A percentile compares a stretch with the other conserved stretches of the same genome.
Conservation (phyloP, 768 basidiomycete genomes). For the Paxillus ammoniavirescens region DNA sequence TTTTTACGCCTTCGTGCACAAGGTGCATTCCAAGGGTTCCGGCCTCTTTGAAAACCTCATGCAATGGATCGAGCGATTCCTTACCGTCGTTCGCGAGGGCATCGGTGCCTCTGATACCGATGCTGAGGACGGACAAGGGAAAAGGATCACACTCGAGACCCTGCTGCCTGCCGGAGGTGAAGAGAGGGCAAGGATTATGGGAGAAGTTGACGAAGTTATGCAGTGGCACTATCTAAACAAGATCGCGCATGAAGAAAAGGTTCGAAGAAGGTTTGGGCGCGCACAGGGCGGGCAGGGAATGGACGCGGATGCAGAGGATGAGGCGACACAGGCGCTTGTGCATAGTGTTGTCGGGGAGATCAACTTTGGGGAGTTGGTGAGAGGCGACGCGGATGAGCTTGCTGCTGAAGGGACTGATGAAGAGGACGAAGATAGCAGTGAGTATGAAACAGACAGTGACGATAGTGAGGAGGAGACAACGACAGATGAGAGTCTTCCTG, state of each 20-base stretch:
- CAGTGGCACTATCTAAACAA: constrained; percentile 95
- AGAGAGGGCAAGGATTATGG: constrained; percentile 73
- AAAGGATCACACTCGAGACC: constrained; percentile 76
- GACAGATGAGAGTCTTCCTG: constrained; percentile 10
- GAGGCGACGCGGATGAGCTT: constrained; percentile 77
- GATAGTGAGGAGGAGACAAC: constrained; percentile 9
- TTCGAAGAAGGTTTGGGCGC: constrained; percentile 80
- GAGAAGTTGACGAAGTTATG: constrained; percentile 87
- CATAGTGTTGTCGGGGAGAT: constrained; percentile 80
- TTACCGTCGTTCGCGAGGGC: constrained; percentile 88
- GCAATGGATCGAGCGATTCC: constrained; percentile 95
- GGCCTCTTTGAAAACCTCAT: constrained; percentile 91
- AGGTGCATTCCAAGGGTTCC: constrained; percentile 96
- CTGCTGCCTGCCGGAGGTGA: constrained; percentile 80
- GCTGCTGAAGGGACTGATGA: constrained; percentile 70
- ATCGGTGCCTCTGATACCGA: constrained; percentile 47
- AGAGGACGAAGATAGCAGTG: constrained; percentile 42
- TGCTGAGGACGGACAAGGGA: constrained; percentile 17
- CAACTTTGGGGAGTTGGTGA: constrained; percentile 75
- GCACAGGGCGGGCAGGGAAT: constrained; percentile 45
- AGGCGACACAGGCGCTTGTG: constrained; percentile 78
- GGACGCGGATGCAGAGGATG: constrained; percentile 69
- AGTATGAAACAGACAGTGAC: constrained; percentile 29
- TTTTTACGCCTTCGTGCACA: constrained; percentile 97
- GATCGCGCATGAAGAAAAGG: constrained; percentile 86